Evolutionary conservation across 2,329 filamentous ascomycete genomes (phyloP), one percentile per base, ranked within the genome.

Genomic region (Colletotrichum viniferum): DNA sequence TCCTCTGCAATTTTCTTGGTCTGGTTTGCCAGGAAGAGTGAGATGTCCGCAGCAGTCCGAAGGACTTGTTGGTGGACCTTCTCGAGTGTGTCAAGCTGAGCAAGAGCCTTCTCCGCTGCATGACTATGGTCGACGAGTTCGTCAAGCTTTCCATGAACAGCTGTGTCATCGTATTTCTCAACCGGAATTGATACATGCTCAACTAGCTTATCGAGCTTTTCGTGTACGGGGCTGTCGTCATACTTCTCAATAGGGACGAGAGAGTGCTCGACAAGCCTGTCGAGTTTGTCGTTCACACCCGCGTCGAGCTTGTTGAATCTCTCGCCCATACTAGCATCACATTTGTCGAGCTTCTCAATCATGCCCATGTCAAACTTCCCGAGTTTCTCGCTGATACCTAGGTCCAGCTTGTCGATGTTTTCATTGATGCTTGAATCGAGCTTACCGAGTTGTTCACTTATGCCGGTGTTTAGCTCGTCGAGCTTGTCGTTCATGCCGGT

Each of bases 31-130:
- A 98, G 90, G 82, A 98, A 98, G 56, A 93, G 91, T 3, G 94
- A 94, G 70, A 99, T 93, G 81, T 97, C 95, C 24, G 92, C 91
- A 1, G 96, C 96, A 2, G 95, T 98, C 74, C 92, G 90, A 82
- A 95, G 92, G 72, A 99, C 95, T 79, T 98, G 94, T 78, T 94
- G 90, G 80, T 98, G 95, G 66, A 98, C 97, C 83, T 96, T 91
- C 78, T 98, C 95, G 7, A 99, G 90, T 28, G 95, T 94, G 77
- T 94, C 93, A 61, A 98, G 90, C 79, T 96, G 95, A 7, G 90
- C 88, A 43, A 95, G 91, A 2, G 94, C 92, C 81, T 95, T 93
- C 67, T 90, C 90, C 0, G 94, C 90, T 24, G 91, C 89, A 30
- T 92, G 88, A 36, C 90, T 92, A 80, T 94, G 92, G 66, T 90